Evolutionary conservation across 805 yeast species (phyloP).

Genomic region (Debaryomyces tyrocola): DNA sequence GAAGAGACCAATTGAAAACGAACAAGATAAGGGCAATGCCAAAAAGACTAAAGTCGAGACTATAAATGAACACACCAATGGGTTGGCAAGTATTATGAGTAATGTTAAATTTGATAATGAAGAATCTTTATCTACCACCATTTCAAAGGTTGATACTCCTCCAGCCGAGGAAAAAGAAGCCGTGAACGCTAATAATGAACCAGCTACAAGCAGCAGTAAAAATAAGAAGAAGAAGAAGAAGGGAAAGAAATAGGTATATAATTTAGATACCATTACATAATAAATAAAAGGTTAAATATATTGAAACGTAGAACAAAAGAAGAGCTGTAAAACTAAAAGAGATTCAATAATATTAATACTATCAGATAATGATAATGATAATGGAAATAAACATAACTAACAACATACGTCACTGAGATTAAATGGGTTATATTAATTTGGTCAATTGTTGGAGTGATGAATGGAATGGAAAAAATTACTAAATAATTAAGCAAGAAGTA

Average conservation of each 20-base stretch:
- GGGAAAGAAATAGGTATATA: constrained; percentile 24
- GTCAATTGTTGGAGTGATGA: neutral
- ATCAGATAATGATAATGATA: neutral
- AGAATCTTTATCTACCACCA: constrained; percentile 11
- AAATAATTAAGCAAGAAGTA: neutral
- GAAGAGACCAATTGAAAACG: constrained; percentile 7
- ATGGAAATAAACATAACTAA: neutral
- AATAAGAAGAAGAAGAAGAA: constrained; percentile 28
- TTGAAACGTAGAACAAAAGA: neutral
- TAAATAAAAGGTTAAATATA: neutral
- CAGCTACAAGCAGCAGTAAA: constrained; percentile 2
- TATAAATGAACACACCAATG: constrained; percentile 21
- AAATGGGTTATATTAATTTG: neutral
- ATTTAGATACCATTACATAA: neutral
- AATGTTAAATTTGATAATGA: constrained; percentile 31
- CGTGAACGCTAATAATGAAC: constrained; percentile 7
- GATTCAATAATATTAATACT: neutral
- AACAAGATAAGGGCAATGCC: constrained; percentile 6
- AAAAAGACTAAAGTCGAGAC: constrained; percentile 1
- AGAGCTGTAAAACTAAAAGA: neutral
- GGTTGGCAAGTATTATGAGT: constrained; percentile 43
- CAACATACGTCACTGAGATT: neutral
- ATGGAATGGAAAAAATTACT: constrained; percentile 3
- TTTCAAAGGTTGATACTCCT: constrained; percentile 5
- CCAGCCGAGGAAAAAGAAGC: constrained; percentile 7